phyloP scores from a whole-genome alignment of 345 rosid species.

The Corchorus olitorius region DNA sequence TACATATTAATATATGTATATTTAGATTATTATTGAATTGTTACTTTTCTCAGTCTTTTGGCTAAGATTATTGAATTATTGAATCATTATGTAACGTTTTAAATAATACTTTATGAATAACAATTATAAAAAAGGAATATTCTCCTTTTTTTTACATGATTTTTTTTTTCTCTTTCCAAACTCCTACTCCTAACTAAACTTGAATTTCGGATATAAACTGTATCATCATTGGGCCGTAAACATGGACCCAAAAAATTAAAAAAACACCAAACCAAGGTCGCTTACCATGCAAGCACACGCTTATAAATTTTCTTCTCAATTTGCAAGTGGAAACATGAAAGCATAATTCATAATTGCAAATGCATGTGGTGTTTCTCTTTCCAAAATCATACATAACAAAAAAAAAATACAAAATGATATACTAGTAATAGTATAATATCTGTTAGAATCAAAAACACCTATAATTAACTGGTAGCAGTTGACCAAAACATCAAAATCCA shows the following conservation, averaged over 20 bases:
- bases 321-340: not conserved
- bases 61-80: too few relatives aligned
- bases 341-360: not conserved
- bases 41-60: too few relatives aligned
- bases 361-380: not conserved
- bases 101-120: not conserved
- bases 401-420: not conserved
- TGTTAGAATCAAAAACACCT: not conserved
- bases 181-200: too few relatives aligned
- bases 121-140: too few relatives aligned
- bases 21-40: too few relatives aligned
- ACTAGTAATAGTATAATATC: not conserved
- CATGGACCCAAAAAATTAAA: not conserved
- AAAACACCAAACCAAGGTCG: not conserved
- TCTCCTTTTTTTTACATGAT: too few relatives aligned
- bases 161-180: too few relatives aligned
- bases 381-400: not conserved
- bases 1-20: too few relatives aligned
- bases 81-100: not conserved
- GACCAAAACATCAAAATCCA: slow-evolving; percentile 8
- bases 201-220: too few relatives aligned
- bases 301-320: not conserved
- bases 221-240: not conserved
- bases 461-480: slow-evolving; percentile 13
- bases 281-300: not conserved